Evolutionary conservation across 345 rosid species (phyloP).

Genomic region (Salix exigua): DNA sequence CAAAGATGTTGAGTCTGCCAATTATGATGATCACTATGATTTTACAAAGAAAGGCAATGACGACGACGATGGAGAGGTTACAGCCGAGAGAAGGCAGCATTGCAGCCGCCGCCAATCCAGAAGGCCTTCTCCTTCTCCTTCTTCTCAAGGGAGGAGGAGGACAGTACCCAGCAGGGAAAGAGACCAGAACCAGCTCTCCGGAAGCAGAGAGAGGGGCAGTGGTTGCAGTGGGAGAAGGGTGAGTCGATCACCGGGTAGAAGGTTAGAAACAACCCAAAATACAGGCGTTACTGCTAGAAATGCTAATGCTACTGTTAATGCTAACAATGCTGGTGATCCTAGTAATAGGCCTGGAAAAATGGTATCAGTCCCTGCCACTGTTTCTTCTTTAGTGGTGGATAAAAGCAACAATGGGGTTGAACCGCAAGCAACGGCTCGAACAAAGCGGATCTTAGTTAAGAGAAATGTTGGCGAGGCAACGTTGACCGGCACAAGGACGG

Average conservation of each 20-base stretch:
- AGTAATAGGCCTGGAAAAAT: slow-evolving; percentile 55
- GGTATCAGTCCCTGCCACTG: slow-evolving; percentile 85
- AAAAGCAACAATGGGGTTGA: slow-evolving; percentile 39
- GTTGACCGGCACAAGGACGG: slow-evolving; percentile 23
- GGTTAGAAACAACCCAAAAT: slow-evolving; percentile 43
- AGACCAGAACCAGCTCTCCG: slow-evolving; percentile 58
- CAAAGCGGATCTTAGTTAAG: slow-evolving; percentile 63
- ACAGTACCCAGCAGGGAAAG: slow-evolving; percentile 96
- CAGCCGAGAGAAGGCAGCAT: slow-evolving; percentile 36
- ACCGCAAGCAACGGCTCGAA: slow-evolving; percentile 12
- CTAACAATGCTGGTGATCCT: slow-evolving; percentile 13
- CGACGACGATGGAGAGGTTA: slow-evolving; percentile 36
- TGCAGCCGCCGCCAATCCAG: slow-evolving; percentile 54
- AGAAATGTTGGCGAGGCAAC: slow-evolving; percentile 47
- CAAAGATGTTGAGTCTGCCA: slow-evolving; percentile 14
- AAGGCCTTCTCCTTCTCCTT: slow-evolving; percentile 28
- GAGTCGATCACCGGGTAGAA: slow-evolving; percentile 79
- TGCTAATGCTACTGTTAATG: slow-evolving; percentile 10
- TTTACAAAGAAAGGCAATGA: slow-evolving; percentile 16
- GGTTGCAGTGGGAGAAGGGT: slow-evolving; percentile 54
- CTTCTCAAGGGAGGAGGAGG: slow-evolving; percentile 68
- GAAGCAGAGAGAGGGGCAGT: slow-evolving; percentile 44
- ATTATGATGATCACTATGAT: slow-evolving; percentile 14
- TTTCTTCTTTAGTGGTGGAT: slow-evolving; percentile 41
- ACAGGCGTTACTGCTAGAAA: slow-evolving; percentile 5